These are phyloP conservation scores for Rhododendron molle DNA, from an alignment of 148 eudicot genomes.

Conservation along the genomic window DNA sequence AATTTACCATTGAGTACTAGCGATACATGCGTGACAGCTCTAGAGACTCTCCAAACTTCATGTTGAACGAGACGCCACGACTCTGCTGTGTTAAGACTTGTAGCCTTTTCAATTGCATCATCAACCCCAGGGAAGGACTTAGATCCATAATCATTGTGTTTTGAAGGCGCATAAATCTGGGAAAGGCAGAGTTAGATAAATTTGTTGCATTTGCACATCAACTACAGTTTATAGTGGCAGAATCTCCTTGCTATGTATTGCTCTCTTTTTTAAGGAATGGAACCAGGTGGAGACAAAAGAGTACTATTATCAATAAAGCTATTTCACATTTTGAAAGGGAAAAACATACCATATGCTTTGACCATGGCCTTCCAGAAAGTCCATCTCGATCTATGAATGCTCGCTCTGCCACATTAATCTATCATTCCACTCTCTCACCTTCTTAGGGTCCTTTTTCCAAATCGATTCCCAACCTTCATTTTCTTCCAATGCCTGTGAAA, in stretches of 20 bases:
- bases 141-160: slow-evolving; percentile 52
- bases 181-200: slow-evolving; percentile 3
- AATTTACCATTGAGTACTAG: slow-evolving; percentile 41
- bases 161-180: slow-evolving; percentile 57
- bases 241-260: background rate
- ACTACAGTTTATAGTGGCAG: background rate
- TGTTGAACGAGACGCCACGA: slow-evolving; percentile 39
- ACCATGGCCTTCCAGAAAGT: slow-evolving; percentile 53
- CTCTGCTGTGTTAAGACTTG: slow-evolving; percentile 19
- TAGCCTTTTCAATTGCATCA: slow-evolving; percentile 45
- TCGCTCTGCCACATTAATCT: slow-evolving; percentile 56
- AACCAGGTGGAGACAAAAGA: background rate
- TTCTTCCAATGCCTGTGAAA: slow-evolving; percentile 29
- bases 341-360: slow-evolving; percentile 49
- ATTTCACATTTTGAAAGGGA: background rate
- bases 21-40: slow-evolving; percentile 43
- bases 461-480: slow-evolving; percentile 29
- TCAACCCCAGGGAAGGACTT: slow-evolving; percentile 48
- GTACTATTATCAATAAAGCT: background rate
- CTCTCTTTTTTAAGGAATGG: background rate
- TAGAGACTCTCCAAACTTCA: slow-evolving; percentile 48
- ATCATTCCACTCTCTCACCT: slow-evolving; percentile 51
- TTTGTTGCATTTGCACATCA: background rate
- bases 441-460: slow-evolving; percentile 25
- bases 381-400: slow-evolving; percentile 51